phyloP scores from a whole-genome alignment of 2,329 filamentous ascomycete genomes.

The Xylaria hypoxylon region DNA sequence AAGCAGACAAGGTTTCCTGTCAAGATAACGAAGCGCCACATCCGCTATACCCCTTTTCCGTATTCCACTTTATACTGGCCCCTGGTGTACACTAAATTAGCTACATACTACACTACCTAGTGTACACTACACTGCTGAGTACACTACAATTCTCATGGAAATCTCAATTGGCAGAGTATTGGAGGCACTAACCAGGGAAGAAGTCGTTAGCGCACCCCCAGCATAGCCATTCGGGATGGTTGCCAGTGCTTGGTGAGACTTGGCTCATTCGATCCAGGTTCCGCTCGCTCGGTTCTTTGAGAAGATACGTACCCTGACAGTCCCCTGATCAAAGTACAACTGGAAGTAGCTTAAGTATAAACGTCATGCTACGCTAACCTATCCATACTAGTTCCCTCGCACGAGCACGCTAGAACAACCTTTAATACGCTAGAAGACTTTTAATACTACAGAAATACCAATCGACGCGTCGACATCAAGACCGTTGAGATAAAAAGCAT shows the following conservation, averaged over 20 bases:
- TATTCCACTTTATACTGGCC: slow-evolving; percentile 12
- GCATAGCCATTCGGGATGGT: slow-evolving; percentile 37
- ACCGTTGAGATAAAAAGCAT: slow-evolving; percentile 8
- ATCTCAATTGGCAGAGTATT: slow-evolving; percentile 17
- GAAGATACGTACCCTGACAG: background rate
- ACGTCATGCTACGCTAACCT: slow-evolving; percentile 10
- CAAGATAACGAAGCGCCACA: slow-evolving; percentile 35
- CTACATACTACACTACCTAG: background rate
- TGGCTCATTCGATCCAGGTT: slow-evolving; percentile 38
- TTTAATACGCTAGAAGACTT: slow-evolving; percentile 14
- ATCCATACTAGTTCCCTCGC: background rate
- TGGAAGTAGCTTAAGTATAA: slow-evolving; percentile 4
- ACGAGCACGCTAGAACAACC: slow-evolving; percentile 9
- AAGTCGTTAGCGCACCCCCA: slow-evolving; percentile 15
- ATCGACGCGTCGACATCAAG: background rate
- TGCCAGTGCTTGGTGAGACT: slow-evolving; percentile 36
- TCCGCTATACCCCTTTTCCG: slow-evolving; percentile 25
- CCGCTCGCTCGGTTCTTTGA: slow-evolving; percentile 35
- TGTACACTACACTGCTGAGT: background rate
- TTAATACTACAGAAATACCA: background rate
- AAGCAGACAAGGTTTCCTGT: slow-evolving; percentile 12
- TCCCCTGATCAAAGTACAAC: background rate
- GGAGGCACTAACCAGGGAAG: slow-evolving; percentile 19
- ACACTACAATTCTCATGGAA: background rate
- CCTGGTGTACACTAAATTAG: background rate